These are phyloP conservation scores for Neolentinus lepideus DNA, from an alignment of 1,284 basidiomycete species.

Conservation along the genomic window DNA sequence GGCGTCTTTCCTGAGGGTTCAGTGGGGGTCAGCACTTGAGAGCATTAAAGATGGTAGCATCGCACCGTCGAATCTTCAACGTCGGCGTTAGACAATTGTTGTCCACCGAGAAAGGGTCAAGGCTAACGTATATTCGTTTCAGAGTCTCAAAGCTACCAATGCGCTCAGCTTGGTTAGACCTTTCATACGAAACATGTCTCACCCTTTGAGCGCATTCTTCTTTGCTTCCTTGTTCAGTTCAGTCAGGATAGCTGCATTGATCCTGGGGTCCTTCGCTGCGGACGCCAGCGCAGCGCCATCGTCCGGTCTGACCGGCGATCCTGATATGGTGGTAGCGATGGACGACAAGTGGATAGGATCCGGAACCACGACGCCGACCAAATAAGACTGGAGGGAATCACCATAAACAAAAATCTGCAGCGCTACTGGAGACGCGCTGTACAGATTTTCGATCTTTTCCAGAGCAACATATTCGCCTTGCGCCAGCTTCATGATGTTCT, in stretches of 20 bases:
- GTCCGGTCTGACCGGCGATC: conserved; percentile 43
- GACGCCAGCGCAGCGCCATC: conserved; percentile 47
- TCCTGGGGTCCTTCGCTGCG: conserved; percentile 57
- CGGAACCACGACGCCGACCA: conserved; percentile 79
- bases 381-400: conserved; percentile 78
- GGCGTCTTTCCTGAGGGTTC: conserved; percentile 49
- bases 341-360: conserved; percentile 63
- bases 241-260: conserved; percentile 55
- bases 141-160: conserved; percentile 69
- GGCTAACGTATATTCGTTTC: conserved; percentile 69
- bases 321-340: conserved; percentile 50
- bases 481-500: conserved; percentile 96
- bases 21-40: neutral
- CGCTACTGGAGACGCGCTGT: conserved; percentile 65
- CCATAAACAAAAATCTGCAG: conserved; percentile 82
- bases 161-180: neutral
- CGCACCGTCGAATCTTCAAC: conserved; percentile 66
- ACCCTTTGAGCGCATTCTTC: conserved; percentile 74
- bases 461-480: conserved; percentile 98
- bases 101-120: conserved; percentile 69
- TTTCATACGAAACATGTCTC: conserved; percentile 15
- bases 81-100: conserved; percentile 79
- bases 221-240: conserved; percentile 53
- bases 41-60: conserved; percentile 1
- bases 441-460: conserved; percentile 89